Evolutionary conservation across 2,329 filamentous ascomycete genomes (phyloP).

Genomic region (Scytalidium lignicola): DNA sequence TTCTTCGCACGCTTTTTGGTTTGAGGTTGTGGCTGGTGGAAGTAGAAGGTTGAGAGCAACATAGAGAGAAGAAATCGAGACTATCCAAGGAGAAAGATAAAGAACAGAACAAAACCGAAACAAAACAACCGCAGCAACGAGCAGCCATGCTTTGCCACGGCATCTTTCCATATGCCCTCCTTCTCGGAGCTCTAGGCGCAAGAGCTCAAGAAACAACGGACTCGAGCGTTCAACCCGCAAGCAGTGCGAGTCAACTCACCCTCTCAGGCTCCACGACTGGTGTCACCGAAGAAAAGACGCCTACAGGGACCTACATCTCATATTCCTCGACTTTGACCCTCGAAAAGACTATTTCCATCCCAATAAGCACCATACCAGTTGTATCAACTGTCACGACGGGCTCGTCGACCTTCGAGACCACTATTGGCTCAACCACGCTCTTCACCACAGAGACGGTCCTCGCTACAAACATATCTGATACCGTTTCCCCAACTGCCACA

Average conservation of each 20-base stretch:
- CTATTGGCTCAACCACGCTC: constrained; percentile 22
- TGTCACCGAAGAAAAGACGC: constrained; percentile 21
- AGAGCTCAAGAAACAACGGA: constrained; percentile 15
- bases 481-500: constrained; percentile 27
- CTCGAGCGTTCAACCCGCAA: constrained; percentile 6
- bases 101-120: too few species aligned
- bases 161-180: constrained; percentile 15
- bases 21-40: too few species aligned
- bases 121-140: not conserved
- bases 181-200: constrained; percentile 25
- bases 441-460: constrained; percentile 16
- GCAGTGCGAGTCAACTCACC: constrained; percentile 5
- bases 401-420: constrained; percentile 18
- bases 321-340: constrained; percentile 30
- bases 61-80: too few species aligned
- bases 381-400: constrained; percentile 20
- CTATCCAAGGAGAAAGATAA: too few species aligned
- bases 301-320: constrained; percentile 34
- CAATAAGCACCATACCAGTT: constrained; percentile 20
- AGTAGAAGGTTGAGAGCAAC: too few species aligned
- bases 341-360: constrained; percentile 12
- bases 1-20: too few species aligned
- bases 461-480: constrained; percentile 11
- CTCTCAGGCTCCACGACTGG: constrained; percentile 13
- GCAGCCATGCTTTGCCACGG: not conserved